Base-by-base conservation (phyloP, 805 yeast genomes). In the Zygosaccharomyces rouxii region DNA sequence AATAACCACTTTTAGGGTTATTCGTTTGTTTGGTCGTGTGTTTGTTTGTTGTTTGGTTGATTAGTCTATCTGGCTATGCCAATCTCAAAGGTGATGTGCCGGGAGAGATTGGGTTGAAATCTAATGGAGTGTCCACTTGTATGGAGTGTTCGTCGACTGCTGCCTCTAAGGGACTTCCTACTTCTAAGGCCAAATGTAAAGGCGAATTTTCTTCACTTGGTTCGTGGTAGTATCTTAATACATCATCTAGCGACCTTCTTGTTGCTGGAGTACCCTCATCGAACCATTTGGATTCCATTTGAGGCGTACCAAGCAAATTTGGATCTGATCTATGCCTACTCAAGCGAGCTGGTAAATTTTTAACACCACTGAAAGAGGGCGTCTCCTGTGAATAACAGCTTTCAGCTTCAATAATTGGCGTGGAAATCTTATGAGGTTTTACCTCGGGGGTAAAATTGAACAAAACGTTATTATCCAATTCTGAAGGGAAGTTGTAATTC, bases 401-500 rank as follows among this genome's bases (percentile, higher is more conserved):
- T 10, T 40, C 48, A 13, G 38, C 38, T 35, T 45, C 48, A 22
- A 45, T 30, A 19, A 45, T 45, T n/a, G 48, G 48, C 5, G 48
- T 38, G 10, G 44, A 41, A 28, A 45, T 45, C 16, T 38, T 39
- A 10, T 41, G 35, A 25, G 37, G 28, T 30, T 28, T 35, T 11
- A 29, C 16, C 7, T 38, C 42, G 9, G 31, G 31, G 25, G 28
- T 35, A 5, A 41, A 41, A n/a, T 40, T 35, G 26, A 26, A 19
- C 11, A 29, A n/a, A 5, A 54, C 52, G 22, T 53, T 53, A 22
- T 56, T 57, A 35, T 62, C 67, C 25, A 63, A 41, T 6, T 63
- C 50, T 11, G 69, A 61, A 21, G 67, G 67, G 49, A 64, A 65
- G 22, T 52, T 53, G 43, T 60, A 62, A 48, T 61, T 57, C 40